A percentile compares a stretch with the other conserved stretches of the same genome.
phyloP scores from a whole-genome alignment of 176 grass and related monocot species.

The Cenchrus purpureus region DNA sequence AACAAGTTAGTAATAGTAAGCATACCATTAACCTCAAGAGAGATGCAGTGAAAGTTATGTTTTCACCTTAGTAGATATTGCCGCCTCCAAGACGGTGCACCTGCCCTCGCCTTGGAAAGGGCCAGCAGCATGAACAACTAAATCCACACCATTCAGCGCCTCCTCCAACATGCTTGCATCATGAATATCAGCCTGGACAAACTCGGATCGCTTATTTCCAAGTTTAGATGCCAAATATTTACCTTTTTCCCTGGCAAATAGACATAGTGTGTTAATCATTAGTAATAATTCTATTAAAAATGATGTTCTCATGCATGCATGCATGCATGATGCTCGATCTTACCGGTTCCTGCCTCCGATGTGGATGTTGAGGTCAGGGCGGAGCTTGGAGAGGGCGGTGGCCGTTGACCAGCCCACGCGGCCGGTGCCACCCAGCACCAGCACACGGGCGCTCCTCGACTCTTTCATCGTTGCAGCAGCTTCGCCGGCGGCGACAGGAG shows the following conservation, averaged over 20 bases:
- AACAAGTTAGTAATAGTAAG: not conserved
- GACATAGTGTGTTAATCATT: too few species aligned
- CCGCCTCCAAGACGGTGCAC: constrained; percentile 75
- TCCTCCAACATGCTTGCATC: constrained; percentile 59
- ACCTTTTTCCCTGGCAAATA: constrained; percentile 64
- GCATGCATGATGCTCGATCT: too few species aligned
- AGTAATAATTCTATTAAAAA: too few species aligned
- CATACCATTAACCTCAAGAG: not conserved
- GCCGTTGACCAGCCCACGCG: constrained; percentile 88
- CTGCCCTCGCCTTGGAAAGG: constrained; percentile 76
- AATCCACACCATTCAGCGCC: constrained; percentile 68
- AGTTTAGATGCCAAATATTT: constrained; percentile 66
- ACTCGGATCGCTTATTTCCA: constrained; percentile 56
- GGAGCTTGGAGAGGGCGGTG: constrained; percentile 73
- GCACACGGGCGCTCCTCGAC: constrained; percentile 54
- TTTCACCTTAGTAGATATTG: constrained; percentile 83
- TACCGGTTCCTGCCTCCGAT: constrained; percentile 77
- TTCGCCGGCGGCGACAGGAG: not conserved
- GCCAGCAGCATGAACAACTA: constrained; percentile 90
- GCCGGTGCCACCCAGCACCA: constrained; percentile 80
- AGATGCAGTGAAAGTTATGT: not conserved
- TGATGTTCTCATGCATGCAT: too few species aligned
- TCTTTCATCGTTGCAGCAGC: not conserved
- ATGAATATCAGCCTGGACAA: constrained; percentile 67
- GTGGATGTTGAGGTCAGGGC: constrained; percentile 66